Evolutionary conservation across 148 eudicot species (phyloP).

Genomic region (Camellia japonica): DNA sequence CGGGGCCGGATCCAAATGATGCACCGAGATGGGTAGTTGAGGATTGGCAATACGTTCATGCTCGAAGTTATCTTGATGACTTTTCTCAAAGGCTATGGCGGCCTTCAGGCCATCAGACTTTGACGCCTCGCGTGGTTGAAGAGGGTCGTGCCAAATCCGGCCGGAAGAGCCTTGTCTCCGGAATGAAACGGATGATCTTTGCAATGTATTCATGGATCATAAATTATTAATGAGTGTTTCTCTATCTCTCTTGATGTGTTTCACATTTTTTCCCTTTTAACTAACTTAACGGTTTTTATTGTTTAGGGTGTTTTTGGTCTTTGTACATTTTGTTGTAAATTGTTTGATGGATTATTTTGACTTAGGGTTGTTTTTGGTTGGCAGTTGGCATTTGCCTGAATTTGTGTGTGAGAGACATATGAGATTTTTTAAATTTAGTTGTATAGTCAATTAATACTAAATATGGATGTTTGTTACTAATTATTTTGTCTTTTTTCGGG

Average conservation of each 20-base stretch:
- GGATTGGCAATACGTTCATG: background rate
- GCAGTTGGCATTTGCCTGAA: constrained; percentile 9
- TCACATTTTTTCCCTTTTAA: background rate
- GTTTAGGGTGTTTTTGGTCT: background rate
- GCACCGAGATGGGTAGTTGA: background rate
- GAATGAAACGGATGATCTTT: constrained; percentile 46
- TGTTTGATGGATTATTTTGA: background rate
- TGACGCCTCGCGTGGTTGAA: background rate
- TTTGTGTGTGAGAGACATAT: constrained; percentile 16
- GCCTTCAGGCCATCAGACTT: constrained; percentile 3
- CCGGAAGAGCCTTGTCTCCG: constrained; percentile 56
- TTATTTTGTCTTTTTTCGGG: too few species aligned
- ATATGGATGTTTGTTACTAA: too few species aligned
- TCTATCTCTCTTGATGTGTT: background rate
- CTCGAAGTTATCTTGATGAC: background rate
- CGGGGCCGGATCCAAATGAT: constrained; percentile 7
- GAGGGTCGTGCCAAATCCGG: constrained; percentile 35
- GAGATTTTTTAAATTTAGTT: too few species aligned
- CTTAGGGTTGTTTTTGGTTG: background rate
- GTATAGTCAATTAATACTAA: too few species aligned
- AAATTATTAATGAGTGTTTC: background rate
- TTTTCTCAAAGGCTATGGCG: background rate
- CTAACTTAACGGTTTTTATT: constrained; percentile 4
- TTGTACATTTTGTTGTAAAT: background rate
- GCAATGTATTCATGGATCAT: constrained; percentile 34